These are phyloP conservation scores for Schoenoplectus tabernaemontani DNA, from an alignment of 202 grass and related monocot genomes.

Conservation along the genomic window DNA sequence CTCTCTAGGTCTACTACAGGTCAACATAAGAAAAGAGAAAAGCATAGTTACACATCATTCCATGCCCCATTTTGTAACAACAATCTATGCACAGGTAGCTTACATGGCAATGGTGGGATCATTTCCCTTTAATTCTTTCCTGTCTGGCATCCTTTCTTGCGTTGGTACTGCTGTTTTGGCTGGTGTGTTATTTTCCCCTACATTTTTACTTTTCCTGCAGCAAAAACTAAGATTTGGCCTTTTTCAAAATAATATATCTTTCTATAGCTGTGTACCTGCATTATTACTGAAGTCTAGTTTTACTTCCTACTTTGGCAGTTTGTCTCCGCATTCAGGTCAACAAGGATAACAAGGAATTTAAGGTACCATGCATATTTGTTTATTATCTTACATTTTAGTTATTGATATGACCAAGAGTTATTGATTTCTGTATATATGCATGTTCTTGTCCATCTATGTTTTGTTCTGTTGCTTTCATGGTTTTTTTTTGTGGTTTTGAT, in stretches of 20 bases:
- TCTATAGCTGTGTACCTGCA: not conserved
- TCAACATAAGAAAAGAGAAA: not conserved
- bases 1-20: not conserved
- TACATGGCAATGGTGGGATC: conserved; percentile 34
- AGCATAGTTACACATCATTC: not conserved
- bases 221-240: not conserved
- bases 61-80: not conserved
- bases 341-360: conserved; percentile 98
- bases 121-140: conserved; percentile 67
- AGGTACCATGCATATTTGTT: conserved; percentile 48
- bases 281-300: not conserved
- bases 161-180: conserved; percentile 22
- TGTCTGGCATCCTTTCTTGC: conserved; percentile 19
- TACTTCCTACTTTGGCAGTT: conserved; percentile 34
- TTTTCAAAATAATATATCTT: not conserved
- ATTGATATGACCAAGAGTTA: too few relatives aligned
- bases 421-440: not conserved
- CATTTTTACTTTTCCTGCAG: not conserved
- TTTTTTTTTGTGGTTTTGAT: not conserved
- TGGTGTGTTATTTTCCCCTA: not conserved
- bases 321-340: conserved; percentile 97
- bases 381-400: too few relatives aligned
- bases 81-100: conserved; percentile 28
- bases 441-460: not conserved
- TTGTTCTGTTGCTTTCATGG: not conserved